phyloP scores from a whole-genome alignment of 306 rosid genomes.

The Cucumis sativus region DNA sequence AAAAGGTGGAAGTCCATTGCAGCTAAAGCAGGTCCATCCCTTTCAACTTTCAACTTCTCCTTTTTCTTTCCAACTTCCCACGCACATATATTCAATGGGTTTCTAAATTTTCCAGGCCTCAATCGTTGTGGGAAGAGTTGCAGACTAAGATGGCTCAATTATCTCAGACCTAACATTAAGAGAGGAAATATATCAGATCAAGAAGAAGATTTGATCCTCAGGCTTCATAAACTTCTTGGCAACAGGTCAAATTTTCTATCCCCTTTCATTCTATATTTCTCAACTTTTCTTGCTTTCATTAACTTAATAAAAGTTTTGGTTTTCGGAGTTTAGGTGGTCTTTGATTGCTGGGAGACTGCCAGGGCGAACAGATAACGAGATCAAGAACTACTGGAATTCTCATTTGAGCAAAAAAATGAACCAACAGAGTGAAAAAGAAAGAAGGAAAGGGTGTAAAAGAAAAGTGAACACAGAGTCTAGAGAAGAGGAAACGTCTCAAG shows the following conservation, averaged over 20 bases:
- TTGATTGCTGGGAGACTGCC: slow-evolving; percentile 63
- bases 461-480: slow-evolving; percentile 7
- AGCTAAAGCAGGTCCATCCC: slow-evolving; percentile 35
- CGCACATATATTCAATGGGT: neutral
- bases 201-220: slow-evolving; percentile 55
- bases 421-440: slow-evolving; percentile 20
- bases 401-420: slow-evolving; percentile 51
- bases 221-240: slow-evolving; percentile 59
- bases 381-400: slow-evolving; percentile 64
- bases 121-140: slow-evolving; percentile 55
- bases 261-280: neutral
- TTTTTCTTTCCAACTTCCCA: neutral
- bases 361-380: slow-evolving; percentile 62
- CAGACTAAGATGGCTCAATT: slow-evolving; percentile 58
- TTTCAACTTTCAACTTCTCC: neutral
- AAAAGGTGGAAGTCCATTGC: slow-evolving; percentile 43
- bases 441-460: slow-evolving; percentile 8
- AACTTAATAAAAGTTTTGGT: neutral
- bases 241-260: slow-evolving; percentile 26
- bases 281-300: neutral
- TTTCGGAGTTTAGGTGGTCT: slow-evolving; percentile 36
- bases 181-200: slow-evolving; percentile 61
- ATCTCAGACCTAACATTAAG: slow-evolving; percentile 56
- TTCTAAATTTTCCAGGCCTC: slow-evolving; percentile 22
- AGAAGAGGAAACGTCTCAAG: slow-evolving; percentile 20